A percentile compares a stretch with the other conserved stretches of the same genome.
phyloP scores from a whole-genome alignment of 805 yeast genomes.

The Schwanniomyces sp. region DNA sequence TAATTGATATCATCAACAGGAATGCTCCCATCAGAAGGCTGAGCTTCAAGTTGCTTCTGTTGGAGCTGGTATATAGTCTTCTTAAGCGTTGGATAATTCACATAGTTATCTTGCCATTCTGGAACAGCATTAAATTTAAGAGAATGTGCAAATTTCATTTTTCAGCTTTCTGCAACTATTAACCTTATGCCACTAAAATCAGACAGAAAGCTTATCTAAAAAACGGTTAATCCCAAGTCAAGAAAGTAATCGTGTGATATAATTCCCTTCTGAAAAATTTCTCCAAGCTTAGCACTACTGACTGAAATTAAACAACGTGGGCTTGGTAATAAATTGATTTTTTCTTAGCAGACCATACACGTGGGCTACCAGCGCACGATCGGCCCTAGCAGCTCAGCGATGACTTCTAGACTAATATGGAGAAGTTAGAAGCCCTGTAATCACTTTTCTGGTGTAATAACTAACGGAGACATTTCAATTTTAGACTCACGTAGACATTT shows the following conservation, averaged over 20 bases:
- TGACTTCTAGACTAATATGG: background rate
- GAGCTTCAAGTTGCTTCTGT: conserved; percentile 28
- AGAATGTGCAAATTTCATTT: conserved; percentile 52
- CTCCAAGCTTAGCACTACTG: background rate
- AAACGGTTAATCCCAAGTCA: background rate
- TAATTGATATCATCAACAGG: conserved; percentile 15
- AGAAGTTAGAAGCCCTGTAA: background rate
- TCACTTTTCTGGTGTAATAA: too few relatives aligned
- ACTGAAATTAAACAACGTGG: background rate
- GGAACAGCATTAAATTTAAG: conserved; percentile 54
- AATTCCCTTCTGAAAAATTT: conserved; percentile 4
- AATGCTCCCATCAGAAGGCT: conserved; percentile 24
- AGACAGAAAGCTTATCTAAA: background rate
- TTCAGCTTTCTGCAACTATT: background rate
- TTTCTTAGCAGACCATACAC: background rate
- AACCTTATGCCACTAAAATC: background rate
- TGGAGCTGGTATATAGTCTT: conserved; percentile 57
- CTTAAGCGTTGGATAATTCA: conserved; percentile 51
- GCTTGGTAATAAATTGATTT: background rate
- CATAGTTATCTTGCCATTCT: conserved; percentile 49
- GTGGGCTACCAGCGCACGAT: background rate
- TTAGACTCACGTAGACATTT: background rate
- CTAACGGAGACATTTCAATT: too few relatives aligned
- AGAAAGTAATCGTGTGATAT: conserved; percentile 8
- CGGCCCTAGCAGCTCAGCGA: background rate